Evolutionary conservation across 2,329 filamentous ascomycete genomes (phyloP).

Genomic region (Fusarium tjaetaba): DNA sequence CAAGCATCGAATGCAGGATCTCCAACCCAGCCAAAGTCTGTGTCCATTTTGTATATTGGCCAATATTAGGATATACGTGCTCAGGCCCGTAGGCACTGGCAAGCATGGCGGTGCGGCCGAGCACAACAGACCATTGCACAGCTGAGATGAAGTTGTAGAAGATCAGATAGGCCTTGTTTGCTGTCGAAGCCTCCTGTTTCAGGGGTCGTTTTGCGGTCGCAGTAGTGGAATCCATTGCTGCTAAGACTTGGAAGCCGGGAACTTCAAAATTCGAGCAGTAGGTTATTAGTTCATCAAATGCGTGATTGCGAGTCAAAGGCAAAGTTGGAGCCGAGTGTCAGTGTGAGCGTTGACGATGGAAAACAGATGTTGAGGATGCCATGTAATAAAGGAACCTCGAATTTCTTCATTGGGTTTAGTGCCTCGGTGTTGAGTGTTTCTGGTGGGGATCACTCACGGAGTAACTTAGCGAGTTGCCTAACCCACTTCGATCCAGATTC

Average conservation of each 20-base stretch:
- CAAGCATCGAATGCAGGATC: slow-evolving; percentile 80
- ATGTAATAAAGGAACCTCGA: slow-evolving; percentile 14
- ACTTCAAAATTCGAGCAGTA: background rate
- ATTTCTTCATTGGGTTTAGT: slow-evolving; percentile 32
- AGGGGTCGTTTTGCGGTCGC: slow-evolving; percentile 36
- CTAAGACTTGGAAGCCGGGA: background rate
- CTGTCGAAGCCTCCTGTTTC: slow-evolving; percentile 41
- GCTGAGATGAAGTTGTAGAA: slow-evolving; percentile 86
- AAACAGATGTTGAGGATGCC: slow-evolving; percentile 35
- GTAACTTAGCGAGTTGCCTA: background rate
- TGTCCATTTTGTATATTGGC: slow-evolving; percentile 77
- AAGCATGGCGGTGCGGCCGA: slow-evolving; percentile 71
- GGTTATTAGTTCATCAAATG: background rate
- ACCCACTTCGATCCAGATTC: background rate
- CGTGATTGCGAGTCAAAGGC: background rate
- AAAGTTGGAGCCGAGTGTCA: background rate
- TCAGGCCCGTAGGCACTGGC: slow-evolving; percentile 65
- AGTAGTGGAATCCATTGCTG: slow-evolving; percentile 38
- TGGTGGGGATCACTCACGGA: background rate
- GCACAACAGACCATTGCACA: slow-evolving; percentile 79
- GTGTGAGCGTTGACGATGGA: background rate
- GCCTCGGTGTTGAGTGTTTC: background rate
- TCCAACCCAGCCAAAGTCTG: slow-evolving; percentile 88
- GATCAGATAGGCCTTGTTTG: slow-evolving; percentile 77
- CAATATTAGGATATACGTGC: slow-evolving; percentile 69